Conservation (phyloP, 805 yeast species). For the Candida suzukii region DNA sequence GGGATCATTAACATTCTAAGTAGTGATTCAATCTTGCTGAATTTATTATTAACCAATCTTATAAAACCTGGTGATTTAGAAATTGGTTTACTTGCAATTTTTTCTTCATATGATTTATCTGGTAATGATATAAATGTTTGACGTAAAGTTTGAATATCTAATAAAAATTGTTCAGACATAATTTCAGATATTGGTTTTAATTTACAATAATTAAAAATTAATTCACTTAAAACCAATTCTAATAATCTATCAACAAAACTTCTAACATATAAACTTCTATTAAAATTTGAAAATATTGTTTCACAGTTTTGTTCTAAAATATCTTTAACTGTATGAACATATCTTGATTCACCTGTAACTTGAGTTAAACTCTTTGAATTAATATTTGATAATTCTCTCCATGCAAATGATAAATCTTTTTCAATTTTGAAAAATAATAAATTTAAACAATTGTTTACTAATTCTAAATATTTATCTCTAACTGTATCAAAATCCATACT, state of each 20-base stretch:
- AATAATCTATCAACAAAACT: conserved; percentile 71
- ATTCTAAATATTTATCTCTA: conserved; percentile 47
- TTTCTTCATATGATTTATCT: conserved; percentile 32
- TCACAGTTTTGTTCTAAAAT: conserved; percentile 38
- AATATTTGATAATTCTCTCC: conserved; percentile 77
- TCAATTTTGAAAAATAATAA: conserved; percentile 52
- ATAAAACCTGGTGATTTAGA: conserved; percentile 16
- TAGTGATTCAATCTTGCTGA: conserved; percentile 44
- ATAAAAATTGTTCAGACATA: conserved; percentile 71
- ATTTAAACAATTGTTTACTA: conserved; percentile 52
- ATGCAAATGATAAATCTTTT: conserved; percentile 55
- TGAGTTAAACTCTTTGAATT: conserved; percentile 63
- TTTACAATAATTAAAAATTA: conserved; percentile 48
- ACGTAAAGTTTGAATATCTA: conserved; percentile 66
- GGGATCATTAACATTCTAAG: conserved; percentile 62
- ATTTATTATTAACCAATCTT: conserved; percentile 18
- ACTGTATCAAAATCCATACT: conserved; percentile 48
- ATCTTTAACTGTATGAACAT: conserved; percentile 50
- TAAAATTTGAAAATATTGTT: conserved; percentile 48
- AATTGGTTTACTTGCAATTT: conserved; percentile 18
- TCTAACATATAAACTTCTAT: conserved; percentile 64
- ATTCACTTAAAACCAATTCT: conserved; percentile 52
- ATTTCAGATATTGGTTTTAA: conserved; percentile 65
- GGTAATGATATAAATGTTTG: conserved; percentile 42
- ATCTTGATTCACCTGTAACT: conserved; percentile 70